phyloP scores from a whole-genome alignment of 2,329 filamentous ascomycete species.

The Trichoderma pleuroti region DNA sequence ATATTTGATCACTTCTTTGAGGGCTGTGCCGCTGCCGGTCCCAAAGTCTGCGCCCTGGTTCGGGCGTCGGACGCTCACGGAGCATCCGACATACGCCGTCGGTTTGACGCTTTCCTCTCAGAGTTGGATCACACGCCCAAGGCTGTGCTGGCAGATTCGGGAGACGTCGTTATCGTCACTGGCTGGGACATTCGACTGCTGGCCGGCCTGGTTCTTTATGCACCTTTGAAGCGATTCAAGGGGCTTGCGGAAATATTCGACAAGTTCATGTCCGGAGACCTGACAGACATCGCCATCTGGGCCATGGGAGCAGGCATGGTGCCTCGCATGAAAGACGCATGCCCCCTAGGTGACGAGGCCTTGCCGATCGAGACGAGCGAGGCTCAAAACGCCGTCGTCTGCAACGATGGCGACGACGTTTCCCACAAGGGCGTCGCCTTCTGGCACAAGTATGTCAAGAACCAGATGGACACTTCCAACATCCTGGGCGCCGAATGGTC shows the following conservation, averaged over 20 bases:
- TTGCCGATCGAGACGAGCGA: conserved; percentile 20
- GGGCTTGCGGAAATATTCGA: conserved; percentile 20
- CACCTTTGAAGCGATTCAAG: conserved; percentile 24
- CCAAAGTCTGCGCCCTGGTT: conserved; percentile 30
- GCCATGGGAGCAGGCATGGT: neutral
- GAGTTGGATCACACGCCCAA: conserved; percentile 30
- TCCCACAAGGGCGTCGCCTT: conserved; percentile 23
- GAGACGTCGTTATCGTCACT: conserved; percentile 29
- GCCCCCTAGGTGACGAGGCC: conserved; percentile 10
- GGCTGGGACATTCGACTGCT: conserved; percentile 30
- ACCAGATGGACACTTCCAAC: conserved; percentile 28
- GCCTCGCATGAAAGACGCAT: conserved; percentile 26
- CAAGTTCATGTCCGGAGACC: conserved; percentile 23
- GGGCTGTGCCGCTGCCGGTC: conserved; percentile 34
- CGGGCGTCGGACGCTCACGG: conserved; percentile 25
- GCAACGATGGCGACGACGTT: conserved; percentile 35
- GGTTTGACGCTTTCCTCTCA: conserved; percentile 32
- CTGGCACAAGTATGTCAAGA: conserved; percentile 31
- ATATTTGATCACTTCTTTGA: conserved; percentile 34
- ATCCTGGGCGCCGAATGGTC: conserved; percentile 35
- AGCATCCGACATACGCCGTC: conserved; percentile 30
- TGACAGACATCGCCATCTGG: neutral
- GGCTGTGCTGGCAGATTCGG: conserved; percentile 22
- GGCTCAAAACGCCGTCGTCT: conserved; percentile 30
- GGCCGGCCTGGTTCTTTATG: conserved; percentile 32